Percentiles rank a stretch among this genome's conserved stretches.
phyloP scores from a whole-genome alignment of 768 basidiomycete genomes.

The Agaricus blazei region DNA sequence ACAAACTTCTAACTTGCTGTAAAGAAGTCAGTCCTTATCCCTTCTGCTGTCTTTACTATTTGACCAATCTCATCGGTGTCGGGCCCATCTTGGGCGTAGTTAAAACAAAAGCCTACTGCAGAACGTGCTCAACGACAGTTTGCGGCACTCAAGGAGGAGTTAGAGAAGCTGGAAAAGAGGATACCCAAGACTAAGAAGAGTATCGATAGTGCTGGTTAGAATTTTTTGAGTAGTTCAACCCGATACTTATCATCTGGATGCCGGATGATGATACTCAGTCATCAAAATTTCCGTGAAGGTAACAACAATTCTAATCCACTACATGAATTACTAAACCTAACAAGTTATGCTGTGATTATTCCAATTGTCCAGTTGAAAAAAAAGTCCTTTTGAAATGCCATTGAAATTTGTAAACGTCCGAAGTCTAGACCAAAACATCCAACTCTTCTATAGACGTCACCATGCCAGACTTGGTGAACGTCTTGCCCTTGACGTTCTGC shows the following conservation, averaged over 20 bases:
- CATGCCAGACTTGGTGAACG: conserved; percentile 68
- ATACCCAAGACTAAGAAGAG: conserved; percentile 41
- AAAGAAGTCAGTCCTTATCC: conserved; percentile 63
- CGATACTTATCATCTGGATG: background rate
- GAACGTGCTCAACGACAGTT: conserved; percentile 81
- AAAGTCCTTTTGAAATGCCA: background rate
- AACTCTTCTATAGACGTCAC: conserved; percentile 65
- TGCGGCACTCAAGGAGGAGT: conserved; percentile 75
- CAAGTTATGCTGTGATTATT: background rate
- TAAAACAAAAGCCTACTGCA: conserved; percentile 64
- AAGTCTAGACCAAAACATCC: conserved; percentile 53
- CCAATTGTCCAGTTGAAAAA: background rate
- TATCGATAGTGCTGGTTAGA: conserved; percentile 19
- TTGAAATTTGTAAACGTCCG: background rate
- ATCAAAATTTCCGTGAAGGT: background rate
- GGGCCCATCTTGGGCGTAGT: conserved; percentile 21
- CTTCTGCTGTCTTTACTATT: conserved; percentile 3
- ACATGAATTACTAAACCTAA: background rate
- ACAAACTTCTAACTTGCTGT: conserved; percentile 81
- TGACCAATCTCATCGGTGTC: conserved; percentile 13
- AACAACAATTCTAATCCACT: background rate
- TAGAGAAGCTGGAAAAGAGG: conserved; percentile 80
- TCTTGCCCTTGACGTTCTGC: conserved; percentile 71
- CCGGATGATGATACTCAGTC: background rate
- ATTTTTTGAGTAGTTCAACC: background rate